Conservation (phyloP, 1,284 basidiomycete genomes). For the Flammula alnicola region DNA sequence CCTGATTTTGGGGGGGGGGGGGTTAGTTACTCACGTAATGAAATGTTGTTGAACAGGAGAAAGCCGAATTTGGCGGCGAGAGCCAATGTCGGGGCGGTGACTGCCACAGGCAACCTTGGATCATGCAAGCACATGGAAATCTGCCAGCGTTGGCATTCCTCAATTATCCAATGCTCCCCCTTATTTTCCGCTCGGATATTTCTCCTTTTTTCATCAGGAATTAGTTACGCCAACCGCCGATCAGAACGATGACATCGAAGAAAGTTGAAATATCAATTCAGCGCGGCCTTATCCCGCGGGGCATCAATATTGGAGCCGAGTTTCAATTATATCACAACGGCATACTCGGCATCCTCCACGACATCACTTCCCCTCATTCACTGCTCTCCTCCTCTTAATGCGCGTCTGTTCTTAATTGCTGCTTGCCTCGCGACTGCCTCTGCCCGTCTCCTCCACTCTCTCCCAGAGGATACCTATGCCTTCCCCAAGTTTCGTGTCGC, state of each 20-base stretch:
- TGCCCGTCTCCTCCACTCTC: conserved; percentile 64
- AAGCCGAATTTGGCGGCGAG: conserved; percentile 33
- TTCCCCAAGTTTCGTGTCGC: conserved; percentile 85
- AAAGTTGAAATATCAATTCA: conserved; percentile 18
- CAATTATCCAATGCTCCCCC: conserved; percentile 18
- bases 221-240: conserved; percentile 39
- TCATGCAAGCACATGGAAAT: conserved; percentile 30
- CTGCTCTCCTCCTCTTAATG: conserved; percentile 17
- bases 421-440: conserved; percentile 30
- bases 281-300: conserved; percentile 30
- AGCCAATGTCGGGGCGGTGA: too few species aligned
- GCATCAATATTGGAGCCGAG: conserved; percentile 23
- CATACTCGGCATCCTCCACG: conserved; percentile 28
- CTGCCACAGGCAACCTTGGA: too few species aligned
- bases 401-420: conserved; percentile 22
- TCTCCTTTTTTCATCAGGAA: conserved; percentile 30
- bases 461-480: conserved; percentile 80
- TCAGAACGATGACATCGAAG: conserved; percentile 28
- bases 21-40: conserved; percentile 58
- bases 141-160: conserved; percentile 6
- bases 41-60: conserved; percentile 30
- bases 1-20: conserved; percentile 54
- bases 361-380: conserved; percentile 20
- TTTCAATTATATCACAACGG: conserved; percentile 18
- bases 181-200: conserved; percentile 33